phyloP scores from a whole-genome alignment of 2,329 filamentous ascomycete species.

The Aureobasidium pullulans region DNA sequence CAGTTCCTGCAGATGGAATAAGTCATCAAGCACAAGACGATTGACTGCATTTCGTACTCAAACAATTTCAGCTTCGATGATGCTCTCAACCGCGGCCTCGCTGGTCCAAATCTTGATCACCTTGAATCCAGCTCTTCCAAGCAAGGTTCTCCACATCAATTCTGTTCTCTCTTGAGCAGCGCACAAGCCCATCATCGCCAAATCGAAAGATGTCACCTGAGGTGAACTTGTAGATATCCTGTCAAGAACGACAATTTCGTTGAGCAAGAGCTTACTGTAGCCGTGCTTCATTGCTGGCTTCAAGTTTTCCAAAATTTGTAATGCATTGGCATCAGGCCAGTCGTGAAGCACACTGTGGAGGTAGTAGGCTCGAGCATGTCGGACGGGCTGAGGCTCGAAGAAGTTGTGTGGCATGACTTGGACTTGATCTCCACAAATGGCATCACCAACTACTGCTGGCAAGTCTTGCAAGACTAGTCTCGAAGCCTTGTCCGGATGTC shows the following conservation, averaged over 20 bases:
- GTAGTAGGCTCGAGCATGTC: conserved; percentile 16
- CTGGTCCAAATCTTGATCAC: conserved; percentile 28
- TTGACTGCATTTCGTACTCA: background rate
- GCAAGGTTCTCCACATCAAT: conserved; percentile 28
- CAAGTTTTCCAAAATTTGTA: background rate
- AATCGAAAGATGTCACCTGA: conserved; percentile 23
- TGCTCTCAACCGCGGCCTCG: background rate
- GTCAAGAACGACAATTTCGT: conserved; percentile 8
- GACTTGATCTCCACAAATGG: conserved; percentile 8
- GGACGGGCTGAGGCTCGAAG: conserved; percentile 23
- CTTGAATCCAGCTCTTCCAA: conserved; percentile 29
- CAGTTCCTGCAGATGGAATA: no score
- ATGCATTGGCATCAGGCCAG: conserved; percentile 10
- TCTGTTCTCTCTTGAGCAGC: conserved; percentile 32
- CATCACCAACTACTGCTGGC: conserved; percentile 15
- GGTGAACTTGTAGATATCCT: background rate
- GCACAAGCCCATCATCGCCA: conserved; percentile 32
- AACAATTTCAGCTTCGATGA: background rate
- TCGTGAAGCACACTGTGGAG: conserved; percentile 12
- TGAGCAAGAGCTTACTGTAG: conserved; percentile 9
- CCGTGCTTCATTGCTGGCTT: conserved; percentile 4
- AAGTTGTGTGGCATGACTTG: conserved; percentile 24
- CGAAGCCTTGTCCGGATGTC: background rate
- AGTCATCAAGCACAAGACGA: no score
- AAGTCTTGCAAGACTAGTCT: conserved; percentile 18